Conservation (phyloP, 139 green algal species). For the Chlorella sorokiniana region DNA sequence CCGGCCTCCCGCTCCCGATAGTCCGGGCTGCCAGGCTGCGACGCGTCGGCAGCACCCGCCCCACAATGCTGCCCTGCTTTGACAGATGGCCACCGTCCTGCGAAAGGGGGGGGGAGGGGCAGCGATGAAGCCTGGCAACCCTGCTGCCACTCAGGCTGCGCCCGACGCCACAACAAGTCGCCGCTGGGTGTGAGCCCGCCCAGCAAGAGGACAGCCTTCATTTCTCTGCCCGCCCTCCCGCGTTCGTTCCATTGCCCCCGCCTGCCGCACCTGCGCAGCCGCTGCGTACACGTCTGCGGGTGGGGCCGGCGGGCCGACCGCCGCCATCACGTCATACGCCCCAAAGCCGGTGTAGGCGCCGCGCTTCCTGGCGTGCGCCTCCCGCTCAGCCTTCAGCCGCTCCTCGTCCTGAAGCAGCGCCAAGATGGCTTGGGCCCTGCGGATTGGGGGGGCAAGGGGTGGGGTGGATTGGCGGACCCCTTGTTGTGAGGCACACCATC, state of each 20-base stretch:
- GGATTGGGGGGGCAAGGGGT: neutral
- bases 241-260: too few species aligned
- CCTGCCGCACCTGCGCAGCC: neutral
- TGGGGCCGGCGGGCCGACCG: neutral
- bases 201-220: too few species aligned
- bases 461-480: too few species aligned
- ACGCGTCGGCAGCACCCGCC: neutral
- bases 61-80: slow-evolving; percentile 1
- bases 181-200: too few species aligned
- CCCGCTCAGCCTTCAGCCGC: slow-evolving; percentile 56
- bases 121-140: neutral
- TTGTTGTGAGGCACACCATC: neutral
- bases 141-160: too few species aligned
- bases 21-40: slow-evolving; percentile 12
- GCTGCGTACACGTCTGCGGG: neutral
- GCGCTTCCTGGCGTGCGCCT: slow-evolving; percentile 30
- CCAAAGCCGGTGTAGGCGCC: slow-evolving; percentile 47
- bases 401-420: slow-evolving; percentile 56
- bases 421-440: slow-evolving; percentile 62
- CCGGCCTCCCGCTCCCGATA: neutral
- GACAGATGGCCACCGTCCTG: slow-evolving; percentile 20
- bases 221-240: too few species aligned
- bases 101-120: neutral
- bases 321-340: neutral
- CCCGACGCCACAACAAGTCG: too few species aligned